Percentiles rank a stretch among this genome's conserved stretches.
phyloP scores from a whole-genome alignment of 768 basidiomycete genomes.

The Amanita pallidorosea region DNA sequence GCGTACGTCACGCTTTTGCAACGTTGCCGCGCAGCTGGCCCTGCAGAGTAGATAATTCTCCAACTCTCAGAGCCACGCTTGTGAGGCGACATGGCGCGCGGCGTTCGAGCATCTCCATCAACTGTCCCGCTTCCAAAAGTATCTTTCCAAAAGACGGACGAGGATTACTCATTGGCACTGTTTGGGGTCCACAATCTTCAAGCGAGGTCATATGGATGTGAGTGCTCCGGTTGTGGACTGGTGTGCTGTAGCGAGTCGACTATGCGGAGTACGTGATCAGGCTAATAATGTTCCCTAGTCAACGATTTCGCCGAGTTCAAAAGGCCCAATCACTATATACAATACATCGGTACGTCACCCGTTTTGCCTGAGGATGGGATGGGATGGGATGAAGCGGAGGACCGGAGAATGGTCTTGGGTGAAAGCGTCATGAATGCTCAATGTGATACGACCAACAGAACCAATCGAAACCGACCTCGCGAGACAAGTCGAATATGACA shows the following conservation, averaged over 20 bases:
- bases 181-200: slow-evolving; percentile 55
- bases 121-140: slow-evolving; percentile 43
- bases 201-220: slow-evolving; percentile 50
- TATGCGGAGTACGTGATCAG: background rate
- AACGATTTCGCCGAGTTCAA: slow-evolving; percentile 62
- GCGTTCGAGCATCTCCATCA: slow-evolving; percentile 19
- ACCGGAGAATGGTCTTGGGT: background rate
- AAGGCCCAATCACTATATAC: slow-evolving; percentile 80
- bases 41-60: background rate
- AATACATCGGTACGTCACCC: slow-evolving; percentile 64
- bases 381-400: background rate
- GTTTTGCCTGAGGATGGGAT: background rate
- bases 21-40: too few species aligned
- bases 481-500: slow-evolving; percentile 95
- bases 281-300: slow-evolving; percentile 15
- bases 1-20: too few species aligned
- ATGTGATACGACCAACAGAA: slow-evolving; percentile 32
- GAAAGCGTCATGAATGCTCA: slow-evolving; percentile 4
- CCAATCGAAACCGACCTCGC: slow-evolving; percentile 89
- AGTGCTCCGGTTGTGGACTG: background rate
- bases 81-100: slow-evolving; percentile 25
- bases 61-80: background rate
- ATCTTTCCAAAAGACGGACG: slow-evolving; percentile 55
- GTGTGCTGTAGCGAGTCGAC: background rate
- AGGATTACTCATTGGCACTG: slow-evolving; percentile 49